Conservation (phyloP, 2,329 filamentous ascomycete species). For the Aspergillus piperis region DNA sequence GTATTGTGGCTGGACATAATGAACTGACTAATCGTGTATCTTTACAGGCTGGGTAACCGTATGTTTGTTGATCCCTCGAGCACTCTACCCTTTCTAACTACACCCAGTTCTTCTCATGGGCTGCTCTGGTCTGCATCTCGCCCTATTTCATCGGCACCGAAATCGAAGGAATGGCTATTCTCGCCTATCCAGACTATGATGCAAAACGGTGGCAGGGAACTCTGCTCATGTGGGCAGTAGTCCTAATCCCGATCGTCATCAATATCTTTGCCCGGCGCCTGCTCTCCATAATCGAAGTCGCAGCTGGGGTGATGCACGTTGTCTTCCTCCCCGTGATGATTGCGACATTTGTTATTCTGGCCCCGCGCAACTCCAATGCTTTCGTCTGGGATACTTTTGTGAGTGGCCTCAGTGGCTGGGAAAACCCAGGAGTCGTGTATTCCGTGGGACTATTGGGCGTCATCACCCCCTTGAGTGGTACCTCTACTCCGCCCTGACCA, state of each 20-base stretch:
- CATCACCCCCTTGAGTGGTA: conserved; percentile 20
- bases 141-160: conserved; percentile 36
- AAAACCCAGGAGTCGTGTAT: conserved; percentile 21
- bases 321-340: conserved; percentile 27
- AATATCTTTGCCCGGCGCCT: conserved; percentile 47
- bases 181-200: conserved; percentile 29
- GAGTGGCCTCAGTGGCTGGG: conserved; percentile 26
- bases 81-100: neutral
- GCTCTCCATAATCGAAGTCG: conserved; percentile 15
- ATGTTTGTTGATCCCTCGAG: too few relatives aligned
- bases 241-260: conserved; percentile 51
- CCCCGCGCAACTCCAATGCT: conserved; percentile 20
- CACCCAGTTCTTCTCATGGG: conserved; percentile 29
- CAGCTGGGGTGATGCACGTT: conserved; percentile 24
- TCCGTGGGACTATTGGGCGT: conserved; percentile 18
- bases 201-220: conserved; percentile 43
- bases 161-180: conserved; percentile 38
- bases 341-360: conserved; percentile 24
- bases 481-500: neutral
- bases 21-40: neutral
- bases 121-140: conserved; percentile 24
- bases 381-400: conserved; percentile 30
- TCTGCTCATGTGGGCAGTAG: conserved; percentile 52
- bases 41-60: conserved; percentile 20
- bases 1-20: too few relatives aligned